Evolutionary conservation across 441 rosid genomes (phyloP).

Genomic region (Iberis amara): DNA sequence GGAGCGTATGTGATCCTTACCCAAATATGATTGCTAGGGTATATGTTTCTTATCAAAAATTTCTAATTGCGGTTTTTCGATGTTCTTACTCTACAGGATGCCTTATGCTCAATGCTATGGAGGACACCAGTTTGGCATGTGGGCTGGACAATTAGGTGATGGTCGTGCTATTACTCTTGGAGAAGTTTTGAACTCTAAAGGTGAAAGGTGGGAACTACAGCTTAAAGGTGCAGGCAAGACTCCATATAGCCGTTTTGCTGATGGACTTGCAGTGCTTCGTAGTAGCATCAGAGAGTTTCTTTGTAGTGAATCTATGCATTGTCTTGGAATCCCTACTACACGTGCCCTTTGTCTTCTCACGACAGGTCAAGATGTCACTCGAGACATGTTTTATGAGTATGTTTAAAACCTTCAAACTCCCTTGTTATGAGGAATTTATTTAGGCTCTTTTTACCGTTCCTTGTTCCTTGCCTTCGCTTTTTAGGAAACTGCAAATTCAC

Average conservation of each 20-base stretch:
- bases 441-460: not conserved
- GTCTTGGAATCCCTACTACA: conserved; percentile 85
- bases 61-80: conserved; percentile 11
- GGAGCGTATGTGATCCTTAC: conserved; percentile 62
- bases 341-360: conserved; percentile 91
- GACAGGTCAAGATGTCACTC: conserved; percentile 84
- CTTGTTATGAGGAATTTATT: not conserved
- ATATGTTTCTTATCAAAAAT: conserved; percentile 1
- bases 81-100: conserved; percentile 41
- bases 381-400: conserved; percentile 98
- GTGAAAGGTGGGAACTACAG: conserved; percentile 96
- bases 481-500: not conserved
- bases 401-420: conserved; percentile 29
- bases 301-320: conserved; percentile 91
- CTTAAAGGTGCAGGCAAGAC: conserved; percentile 97
- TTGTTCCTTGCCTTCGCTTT: not conserved
- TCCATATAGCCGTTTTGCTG: conserved; percentile 95
- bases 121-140: conserved; percentile 95
- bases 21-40: not conserved
- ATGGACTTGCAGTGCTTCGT: conserved; percentile 95
- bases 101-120: conserved; percentile 94
- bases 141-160: conserved; percentile 99
- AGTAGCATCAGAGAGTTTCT: conserved; percentile 92
- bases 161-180: conserved; percentile 96
- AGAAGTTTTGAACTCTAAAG: conserved; percentile 69